Percentiles rank a stretch among this genome's conserved stretches.
These are phyloP conservation scores for Epithele typhae DNA, from an alignment of 768 basidiomycete genomes.

Conservation along the genomic window DNA sequence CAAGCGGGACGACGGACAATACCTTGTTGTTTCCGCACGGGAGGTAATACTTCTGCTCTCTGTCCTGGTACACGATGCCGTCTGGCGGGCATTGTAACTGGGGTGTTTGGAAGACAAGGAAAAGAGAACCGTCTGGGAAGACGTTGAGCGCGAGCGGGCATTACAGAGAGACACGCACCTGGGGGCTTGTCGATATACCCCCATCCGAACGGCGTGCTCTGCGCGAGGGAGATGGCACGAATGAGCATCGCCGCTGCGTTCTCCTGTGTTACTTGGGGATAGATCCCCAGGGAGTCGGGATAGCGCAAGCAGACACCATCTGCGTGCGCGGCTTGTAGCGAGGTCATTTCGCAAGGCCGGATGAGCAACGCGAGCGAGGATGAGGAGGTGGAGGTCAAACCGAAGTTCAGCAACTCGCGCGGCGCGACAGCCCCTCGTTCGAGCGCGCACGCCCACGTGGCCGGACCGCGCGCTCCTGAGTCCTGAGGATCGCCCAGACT, in stretches of 20 bases:
- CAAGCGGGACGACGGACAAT: neutral
- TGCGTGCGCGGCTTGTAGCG: too few species aligned
- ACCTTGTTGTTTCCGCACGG: constrained; percentile 51
- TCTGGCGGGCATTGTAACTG: constrained; percentile 71
- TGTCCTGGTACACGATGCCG: constrained; percentile 73
- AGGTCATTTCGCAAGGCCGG: too few species aligned
- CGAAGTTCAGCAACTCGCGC: too few species aligned
- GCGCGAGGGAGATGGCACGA: constrained; percentile 54
- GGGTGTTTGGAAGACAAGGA: constrained; percentile 58
- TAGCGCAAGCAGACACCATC: constrained; percentile 68
- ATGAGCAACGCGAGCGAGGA: too few species aligned
- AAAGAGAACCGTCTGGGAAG: constrained; percentile 69
- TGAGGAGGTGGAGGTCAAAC: too few species aligned
- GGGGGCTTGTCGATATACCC: constrained; percentile 73
- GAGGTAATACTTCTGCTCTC: constrained; percentile 58
- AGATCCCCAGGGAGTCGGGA: constrained; percentile 59
- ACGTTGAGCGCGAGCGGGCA: neutral
- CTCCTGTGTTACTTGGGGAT: constrained; percentile 52
- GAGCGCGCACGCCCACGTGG: too few species aligned
- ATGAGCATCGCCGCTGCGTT: constrained; percentile 55
- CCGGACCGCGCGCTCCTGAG: too few species aligned
- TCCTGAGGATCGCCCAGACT: too few species aligned
- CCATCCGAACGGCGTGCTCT: constrained; percentile 63
- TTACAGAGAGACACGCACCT: constrained; percentile 40
- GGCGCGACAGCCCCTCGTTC: too few species aligned